Conservation (phyloP, 2,329 filamentous ascomycete species). For the Gaeumannomyces tritici region DNA sequence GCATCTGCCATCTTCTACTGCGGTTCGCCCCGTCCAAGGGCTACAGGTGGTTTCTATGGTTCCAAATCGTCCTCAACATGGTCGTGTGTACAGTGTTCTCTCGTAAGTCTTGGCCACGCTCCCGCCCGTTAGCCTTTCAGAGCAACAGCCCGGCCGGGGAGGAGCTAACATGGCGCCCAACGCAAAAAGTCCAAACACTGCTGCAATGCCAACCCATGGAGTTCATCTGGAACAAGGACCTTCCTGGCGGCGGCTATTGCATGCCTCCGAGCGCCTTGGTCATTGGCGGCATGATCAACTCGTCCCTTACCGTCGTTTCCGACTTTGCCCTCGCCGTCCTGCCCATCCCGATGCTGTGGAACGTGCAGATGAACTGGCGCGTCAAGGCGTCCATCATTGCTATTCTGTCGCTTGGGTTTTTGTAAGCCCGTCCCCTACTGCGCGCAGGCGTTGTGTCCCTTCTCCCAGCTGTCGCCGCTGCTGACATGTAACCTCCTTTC, state of each 20-base stretch:
- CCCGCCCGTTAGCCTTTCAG: background rate
- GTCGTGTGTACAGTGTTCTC: background rate
- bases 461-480: too few species aligned
- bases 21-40: background rate
- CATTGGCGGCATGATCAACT: constrained; percentile 30
- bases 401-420: constrained; percentile 38
- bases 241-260: constrained; percentile 12
- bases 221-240: constrained; percentile 36
- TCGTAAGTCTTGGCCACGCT: background rate
- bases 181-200: constrained; percentile 17
- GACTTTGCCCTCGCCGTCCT: constrained; percentile 41
- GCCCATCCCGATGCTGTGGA: constrained; percentile 40
- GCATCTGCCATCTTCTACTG: constrained; percentile 15
- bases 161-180: background rate
- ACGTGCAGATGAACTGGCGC: constrained; percentile 34
- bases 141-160: background rate
- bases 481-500: too few species aligned
- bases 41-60: background rate
- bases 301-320: constrained; percentile 34
- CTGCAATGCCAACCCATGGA: constrained; percentile 39
- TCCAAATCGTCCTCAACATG: background rate
- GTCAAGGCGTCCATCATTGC: constrained; percentile 35
- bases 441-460: too few species aligned
- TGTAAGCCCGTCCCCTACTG: constrained; percentile 11
- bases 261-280: constrained; percentile 30